Base-by-base conservation (phyloP, 2,329 filamentous ascomycete genomes). In the Ploettnerulaceae sp. region DNA sequence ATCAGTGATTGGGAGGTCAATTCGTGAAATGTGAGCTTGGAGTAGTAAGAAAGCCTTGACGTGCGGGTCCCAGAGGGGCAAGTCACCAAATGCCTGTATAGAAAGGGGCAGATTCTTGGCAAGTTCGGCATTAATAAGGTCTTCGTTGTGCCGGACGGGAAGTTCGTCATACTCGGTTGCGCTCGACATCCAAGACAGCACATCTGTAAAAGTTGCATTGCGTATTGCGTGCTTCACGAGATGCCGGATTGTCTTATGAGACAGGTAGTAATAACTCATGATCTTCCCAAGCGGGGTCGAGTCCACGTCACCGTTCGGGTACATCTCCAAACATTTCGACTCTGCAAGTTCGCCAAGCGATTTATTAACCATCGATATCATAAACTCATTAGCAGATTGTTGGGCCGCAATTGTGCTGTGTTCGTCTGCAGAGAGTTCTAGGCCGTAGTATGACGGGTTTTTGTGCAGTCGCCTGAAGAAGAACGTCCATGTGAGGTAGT, bases 401-500 rank as follows among this genome's bases (percentile, higher is more conserved):
- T 96, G 91, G 0, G 94, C 91, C 5, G 80, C 76, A 22, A 89
- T 81, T 7, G 84, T 90, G 64, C 89, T 94, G 67, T 96, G 89
- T 58, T 96, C 89, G 58, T 96, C 90, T 0, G 87, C 84, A 0
- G 87, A 88, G 34, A 98, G 93, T 63, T 96, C 86, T 0, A 98
- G 81, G 0, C 94, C 94, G 59, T 98, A 98, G 69, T 95, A 98
- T 0, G 90, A 95, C 1, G 93, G 93, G 59, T 98, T 98, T 73
- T 98, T 98, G 72, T 98, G 93, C 29, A 98, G 71, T 8, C 93
- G 78, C 2, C 94, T 81, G 76, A 98, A 98, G 77, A 98, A 98
- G 72, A 98, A 98, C 1, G 94, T 98, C 93, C 94, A 98, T 0
- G 93, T 98, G 43, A 98, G 71, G 63, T 98, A 98, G 67, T 98